Evolutionary conservation across 768 basidiomycete species (phyloP).

Genomic region (Xerocomellus chrysenteron): DNA sequence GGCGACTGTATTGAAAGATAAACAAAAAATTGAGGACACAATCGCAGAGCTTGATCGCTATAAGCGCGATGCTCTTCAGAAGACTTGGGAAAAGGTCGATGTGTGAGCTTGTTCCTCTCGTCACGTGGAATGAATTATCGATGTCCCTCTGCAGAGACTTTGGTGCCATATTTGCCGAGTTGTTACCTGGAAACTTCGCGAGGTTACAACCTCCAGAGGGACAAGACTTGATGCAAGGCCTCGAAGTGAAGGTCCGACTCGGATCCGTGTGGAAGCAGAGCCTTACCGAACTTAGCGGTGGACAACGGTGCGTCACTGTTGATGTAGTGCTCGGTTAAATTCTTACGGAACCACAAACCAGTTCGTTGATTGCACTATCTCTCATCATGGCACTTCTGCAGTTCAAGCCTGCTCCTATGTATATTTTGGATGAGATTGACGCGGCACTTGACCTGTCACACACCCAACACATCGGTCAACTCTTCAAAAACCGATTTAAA

Average conservation of each 20-base stretch:
- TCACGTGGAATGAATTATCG: not conserved
- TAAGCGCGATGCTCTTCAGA: slow-evolving; percentile 89
- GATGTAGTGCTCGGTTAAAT: not conserved
- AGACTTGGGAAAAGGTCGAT: slow-evolving; percentile 96
- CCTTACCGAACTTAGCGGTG: slow-evolving; percentile 94
- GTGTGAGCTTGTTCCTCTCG: slow-evolving; percentile 47
- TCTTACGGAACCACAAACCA: slow-evolving; percentile 31
- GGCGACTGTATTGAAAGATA: slow-evolving; percentile 84
- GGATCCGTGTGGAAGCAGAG: slow-evolving; percentile 98
- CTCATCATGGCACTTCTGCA: slow-evolving; percentile 99
- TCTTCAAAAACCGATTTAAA: slow-evolving; percentile 97
- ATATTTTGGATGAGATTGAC: slow-evolving; percentile 98
- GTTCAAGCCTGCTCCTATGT: slow-evolving; percentile 99
- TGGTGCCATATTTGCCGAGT: slow-evolving; percentile 92
- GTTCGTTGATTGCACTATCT: slow-evolving; percentile 95
- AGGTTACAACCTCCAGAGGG: slow-evolving; percentile 93
- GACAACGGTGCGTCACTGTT: slow-evolving; percentile 70
- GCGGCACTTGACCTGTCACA: slow-evolving; percentile 95
- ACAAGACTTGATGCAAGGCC: slow-evolving; percentile 88
- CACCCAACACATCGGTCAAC: slow-evolving; percentile 95
- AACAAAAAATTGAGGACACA: slow-evolving; percentile 91
- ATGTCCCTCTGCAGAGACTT: slow-evolving; percentile 66
- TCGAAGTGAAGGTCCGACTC: slow-evolving; percentile 95
- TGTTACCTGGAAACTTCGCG: slow-evolving; percentile 94
- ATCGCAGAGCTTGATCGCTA: slow-evolving; percentile 91